Evolutionary conservation across 257 asterid species (phyloP).

Genomic region (Plantago elongata): DNA sequence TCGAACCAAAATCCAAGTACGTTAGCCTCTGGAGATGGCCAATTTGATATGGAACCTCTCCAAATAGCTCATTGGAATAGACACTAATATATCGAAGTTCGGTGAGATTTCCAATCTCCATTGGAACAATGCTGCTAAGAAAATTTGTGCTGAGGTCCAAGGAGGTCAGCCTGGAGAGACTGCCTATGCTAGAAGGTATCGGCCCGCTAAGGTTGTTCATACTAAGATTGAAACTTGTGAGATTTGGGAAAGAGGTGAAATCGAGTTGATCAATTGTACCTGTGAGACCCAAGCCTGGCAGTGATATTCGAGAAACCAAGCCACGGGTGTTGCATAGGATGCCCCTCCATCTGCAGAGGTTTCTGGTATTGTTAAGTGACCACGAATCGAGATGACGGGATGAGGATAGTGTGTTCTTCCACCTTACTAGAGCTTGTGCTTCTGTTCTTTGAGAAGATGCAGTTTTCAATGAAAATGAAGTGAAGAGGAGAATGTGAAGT

Average conservation of each 20-base stretch:
- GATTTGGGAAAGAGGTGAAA: conserved; percentile 39
- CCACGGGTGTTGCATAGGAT: conserved; percentile 44
- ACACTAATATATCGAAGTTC: conserved; percentile 45
- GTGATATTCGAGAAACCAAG: conserved; percentile 39
- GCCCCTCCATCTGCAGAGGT: conserved; percentile 65
- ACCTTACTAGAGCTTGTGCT: conserved; percentile 55
- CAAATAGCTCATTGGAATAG: conserved; percentile 45
- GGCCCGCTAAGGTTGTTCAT: conserved; percentile 48
- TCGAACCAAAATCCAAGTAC: conserved; percentile 63
- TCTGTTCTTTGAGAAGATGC: conserved; percentile 38
- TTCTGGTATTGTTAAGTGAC: conserved; percentile 42
- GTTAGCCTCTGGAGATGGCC: conserved; percentile 48
- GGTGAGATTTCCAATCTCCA: conserved; percentile 53
- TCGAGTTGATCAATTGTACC: conserved; percentile 44
- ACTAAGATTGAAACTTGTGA: conserved; percentile 36
- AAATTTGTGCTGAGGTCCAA: conserved; percentile 65
- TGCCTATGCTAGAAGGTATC: conserved; percentile 60
- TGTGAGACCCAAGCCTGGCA: conserved; percentile 30
- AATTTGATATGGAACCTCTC: conserved; percentile 53
- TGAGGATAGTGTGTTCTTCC: conserved; percentile 45
- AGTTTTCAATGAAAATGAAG: conserved; percentile 23
- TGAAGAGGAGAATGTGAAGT: conserved; percentile 10
- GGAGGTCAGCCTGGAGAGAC: conserved; percentile 37
- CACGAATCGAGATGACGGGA: conserved; percentile 45
- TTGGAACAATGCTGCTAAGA: conserved; percentile 40